phyloP scores from a whole-genome alignment of 163 green algal genomes.

The Scenedesmus sp. region DNA sequence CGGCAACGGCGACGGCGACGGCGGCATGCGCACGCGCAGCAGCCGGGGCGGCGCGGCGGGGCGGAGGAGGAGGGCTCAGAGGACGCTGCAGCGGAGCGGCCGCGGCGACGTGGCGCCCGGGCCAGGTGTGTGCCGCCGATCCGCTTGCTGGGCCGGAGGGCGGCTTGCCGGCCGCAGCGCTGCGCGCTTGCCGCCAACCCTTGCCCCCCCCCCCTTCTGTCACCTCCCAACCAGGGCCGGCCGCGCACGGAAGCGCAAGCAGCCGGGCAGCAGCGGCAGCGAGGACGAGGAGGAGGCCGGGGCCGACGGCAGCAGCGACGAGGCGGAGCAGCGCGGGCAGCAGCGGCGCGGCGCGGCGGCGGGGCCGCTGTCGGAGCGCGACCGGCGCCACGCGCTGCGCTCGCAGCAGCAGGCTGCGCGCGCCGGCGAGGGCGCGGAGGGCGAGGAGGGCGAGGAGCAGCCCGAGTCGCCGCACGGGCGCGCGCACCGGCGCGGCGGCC shows the following conservation, averaged over 20 bases:
- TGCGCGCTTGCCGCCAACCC: too few species aligned
- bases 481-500: background rate
- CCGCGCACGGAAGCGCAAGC: slow-evolving; percentile 48
- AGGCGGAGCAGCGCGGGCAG: background rate
- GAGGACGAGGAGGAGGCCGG: background rate
- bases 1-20: background rate
- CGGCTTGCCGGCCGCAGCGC: too few species aligned
- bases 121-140: too few species aligned
- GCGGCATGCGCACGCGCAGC: background rate
- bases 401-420: too few species aligned
- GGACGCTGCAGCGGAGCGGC: too few species aligned
- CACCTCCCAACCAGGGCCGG: too few species aligned
- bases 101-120: too few species aligned
- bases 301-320: background rate
- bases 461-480: background rate
- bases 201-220: too few species aligned
- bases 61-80: background rate
- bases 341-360: background rate
- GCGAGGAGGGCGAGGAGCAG: background rate
- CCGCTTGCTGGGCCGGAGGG: too few species aligned
- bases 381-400: too few species aligned
- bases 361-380: too few species aligned
- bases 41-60: background rate
- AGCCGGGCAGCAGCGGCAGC: slow-evolving; percentile 11
- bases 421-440: background rate